Base-by-base conservation (phyloP, 192 early-diverging fungal genomes). In the Backusella parvicylindrica region DNA sequence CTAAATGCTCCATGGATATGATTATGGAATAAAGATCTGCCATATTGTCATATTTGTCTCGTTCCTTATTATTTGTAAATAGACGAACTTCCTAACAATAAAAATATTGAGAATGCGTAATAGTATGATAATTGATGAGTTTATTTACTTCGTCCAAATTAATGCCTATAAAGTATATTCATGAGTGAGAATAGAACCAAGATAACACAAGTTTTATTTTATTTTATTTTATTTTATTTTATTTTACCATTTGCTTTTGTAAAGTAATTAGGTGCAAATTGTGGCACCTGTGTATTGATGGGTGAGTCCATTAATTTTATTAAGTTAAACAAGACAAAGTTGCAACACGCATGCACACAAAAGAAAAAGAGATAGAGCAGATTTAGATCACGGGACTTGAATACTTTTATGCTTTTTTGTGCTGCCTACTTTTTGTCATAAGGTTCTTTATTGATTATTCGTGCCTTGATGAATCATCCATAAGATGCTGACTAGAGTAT, bases 1-100 rank as follows among this genome's bases (percentile, higher is more conserved):
- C 98, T 18, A 99, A 81, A 66, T 95, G 92, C 75, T 99, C 97
- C 49, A 95, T 91, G 16, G 93, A 89, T 30, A 97, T 87, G 15
- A 99, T 90, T 63, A 99, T 97, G 18, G 92, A 88, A 84, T 95
- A 99, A 0, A 99, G 82, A 66, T 97, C 95, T 4, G 96, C 96
- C 86, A 94, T 87, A 79, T 94, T 94, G 68, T 99, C 96, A 83
- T 92, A 94, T 69, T 89, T 89, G 77, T 98, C 96, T 76, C 96
- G 88, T 37, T 99, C 96, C 43, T 89, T 87, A 35, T 91, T 92
- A 68, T 88, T 92, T 47, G 88, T 91, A 76, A 88, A 95, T n/a
- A 97, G 89, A 73, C 86, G 86, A 21, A 97, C 79, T 79, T 95
- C 93, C 83, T 94, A 74, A 32, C n/a, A 43, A 21, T 28, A 70